Base-by-base conservation (phyloP, 1,139 yeast species). In the Taphrina wiesneri region DNA sequence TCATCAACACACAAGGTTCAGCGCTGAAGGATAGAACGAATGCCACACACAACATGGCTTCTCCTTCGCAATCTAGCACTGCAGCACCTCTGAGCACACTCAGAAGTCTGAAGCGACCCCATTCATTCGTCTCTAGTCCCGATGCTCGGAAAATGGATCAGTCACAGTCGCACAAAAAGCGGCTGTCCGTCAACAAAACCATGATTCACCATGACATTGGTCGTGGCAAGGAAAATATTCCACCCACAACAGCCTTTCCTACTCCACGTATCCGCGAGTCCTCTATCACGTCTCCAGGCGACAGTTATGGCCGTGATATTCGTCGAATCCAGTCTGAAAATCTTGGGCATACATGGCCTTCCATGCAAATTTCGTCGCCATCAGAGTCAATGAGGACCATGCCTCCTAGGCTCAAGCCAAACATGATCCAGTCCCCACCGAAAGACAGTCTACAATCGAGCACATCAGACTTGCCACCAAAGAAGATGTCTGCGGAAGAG, bases 401-500 rank as follows among this genome's bases (percentile, higher is more conserved):
- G 28, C 49, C 49, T 9, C 13, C 28, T 7, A 45, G 49, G n/a
- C 7, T 21, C 2, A 21, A 19, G 11, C 26, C 28, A 6, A 23
- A 11, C 7, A n/a, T 21, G n/a, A 45, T n/a, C 4, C 28, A 11
- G n/a, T 21, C 26, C 11, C 28, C 49, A 7, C 2, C 49, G n/a
- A 45, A 45, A n/a, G 43, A 39, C 19, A n/a, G n/a, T 19, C 17
- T n/a, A n/a, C n/a, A n/a, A n/a, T n/a, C n/a, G 17, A 21, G 28
- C 49, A 21, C 26, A n/a, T 1, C 49, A n/a, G n/a, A 5, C 7
- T 5, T 45, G 49, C 49, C 49, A 11, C 43, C 13, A 13, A 52
- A 41, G 41, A 39, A 34, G 36, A 25, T 60, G 52, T 60, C 64
- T 41, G 51, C 56, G 1, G 64, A 60, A n/a, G 64, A 60, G 28